Evolutionary conservation across 2,329 filamentous ascomycete genomes (phyloP), one percentile per base, ranked within the genome.

Genomic region (Aspergillus felis): DNA sequence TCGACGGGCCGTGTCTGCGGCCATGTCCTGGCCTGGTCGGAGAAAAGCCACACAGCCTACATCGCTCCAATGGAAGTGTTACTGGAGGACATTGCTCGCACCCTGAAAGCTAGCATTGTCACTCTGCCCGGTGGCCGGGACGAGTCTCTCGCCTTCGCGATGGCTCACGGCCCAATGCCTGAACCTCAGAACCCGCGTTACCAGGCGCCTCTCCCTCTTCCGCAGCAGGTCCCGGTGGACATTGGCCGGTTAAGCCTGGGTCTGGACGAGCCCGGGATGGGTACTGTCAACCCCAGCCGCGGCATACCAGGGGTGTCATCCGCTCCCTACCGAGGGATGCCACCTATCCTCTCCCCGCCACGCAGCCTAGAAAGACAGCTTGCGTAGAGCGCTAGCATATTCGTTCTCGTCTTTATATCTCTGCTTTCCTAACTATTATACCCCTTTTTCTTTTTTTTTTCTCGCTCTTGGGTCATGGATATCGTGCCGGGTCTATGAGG

Each of bases 51-150:
- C 46, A 87, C 91, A 4, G 92, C 92, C 0, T 97, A 96, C 72
- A 94, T 97, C 60, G 94, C 91, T 60, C 93, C 93, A 0, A 97
- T 97, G 93, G 90, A 97, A 57, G 83, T 97, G 2, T 77, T 96
- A 12, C 81, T 97, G 10, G 84, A 88, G 28, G 93, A 97, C 68
- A 96, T 97, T 56, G 88, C 87, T 28, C 84, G 89, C 60, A 92
- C 88, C 0, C 78, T 97, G 0, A 84, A 87, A 24, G 91, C 91
- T 0, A 76, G 76, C 1, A 82, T 85, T 27, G 84, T 96, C n/a
- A 80, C 82, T 4, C 81, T 96, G 0, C 91, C 91, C 0, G 87
- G 72, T n/a, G 67, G 68, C 25, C 68, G 71, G 12, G 64, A 69
- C 35, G 68, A 66, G 25, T 61, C 67, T 10, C 60, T 69, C 46